Base-by-base conservation (phyloP, 2,329 filamentous ascomycete species). In the Fusarium temperatum region DNA sequence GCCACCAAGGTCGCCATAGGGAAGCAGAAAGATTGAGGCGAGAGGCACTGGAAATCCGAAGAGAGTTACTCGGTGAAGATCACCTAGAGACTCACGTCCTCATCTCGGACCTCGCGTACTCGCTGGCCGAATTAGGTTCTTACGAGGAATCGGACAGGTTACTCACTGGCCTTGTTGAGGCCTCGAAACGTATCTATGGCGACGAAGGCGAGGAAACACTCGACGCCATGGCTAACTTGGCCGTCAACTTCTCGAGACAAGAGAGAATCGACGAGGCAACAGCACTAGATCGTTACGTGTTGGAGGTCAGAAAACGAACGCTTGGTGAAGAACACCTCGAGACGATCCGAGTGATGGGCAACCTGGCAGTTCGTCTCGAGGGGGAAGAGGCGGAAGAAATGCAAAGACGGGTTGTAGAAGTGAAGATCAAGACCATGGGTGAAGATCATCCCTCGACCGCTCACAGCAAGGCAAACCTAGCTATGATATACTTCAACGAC, bases 381-480 rank as follows among this genome's bases (percentile, higher is more conserved):
- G 75, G 12, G 1, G 18, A 69, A 8, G 71, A 79, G 28, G 72
- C 42, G 5, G 65, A 57, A 30, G 48, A 57, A 30, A 18, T 73
- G 38, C 13, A 66, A 20, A 53, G 50, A 30, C 47, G 66, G 22
- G 70, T 70, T 14, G 7, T 78, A 30, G 70, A 76, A 61, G 60
- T 12, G 1, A 26, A 28, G 4, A 70, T 66, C 42, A 69, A 14
- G 17, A 24, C 9, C 3, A 4, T 53, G 6, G 63, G 69, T 36
- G n/a, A 63, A 8, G 67, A 73, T 2, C 39, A 72, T 3, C 66
- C 57, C 0, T 32, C 24, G 17, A 57, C 48, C 5, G 39, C 54
- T 3, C 9, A 2, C 6, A 61, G 56, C 36, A 72, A 36, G n/a
- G 24, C 26, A 5, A 66, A 60, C 3, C 44, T 75, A 0, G 70